Evolutionary conservation across 2,329 filamentous ascomycete species (phyloP).

Genomic region (Diaporthe capsici): DNA sequence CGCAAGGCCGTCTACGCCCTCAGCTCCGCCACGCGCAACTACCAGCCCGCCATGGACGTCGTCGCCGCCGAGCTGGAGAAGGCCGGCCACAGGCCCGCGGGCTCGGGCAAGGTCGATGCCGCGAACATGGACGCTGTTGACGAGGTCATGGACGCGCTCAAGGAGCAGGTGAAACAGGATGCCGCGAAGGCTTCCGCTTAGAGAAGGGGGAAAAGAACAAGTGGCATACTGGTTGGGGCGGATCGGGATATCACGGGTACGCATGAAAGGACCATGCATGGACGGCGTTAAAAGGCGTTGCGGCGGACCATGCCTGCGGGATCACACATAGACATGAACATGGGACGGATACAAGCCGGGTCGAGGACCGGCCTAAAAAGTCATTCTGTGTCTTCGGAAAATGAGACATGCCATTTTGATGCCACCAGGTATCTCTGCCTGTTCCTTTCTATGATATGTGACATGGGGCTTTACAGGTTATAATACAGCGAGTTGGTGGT

Average conservation of each 20-base stretch:
- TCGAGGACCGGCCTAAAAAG: background rate
- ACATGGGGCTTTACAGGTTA: slow-evolving; percentile 42
- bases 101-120: slow-evolving; percentile 78
- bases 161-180: slow-evolving; percentile 62
- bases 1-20: slow-evolving; percentile 93
- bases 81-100: slow-evolving; percentile 59
- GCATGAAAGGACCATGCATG: slow-evolving; percentile 47
- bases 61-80: slow-evolving; percentile 74
- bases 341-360: background rate
- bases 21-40: slow-evolving; percentile 89
- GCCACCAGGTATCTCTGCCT: slow-evolving; percentile 9
- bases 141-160: slow-evolving; percentile 77
- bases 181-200: slow-evolving; percentile 39
- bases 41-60: slow-evolving; percentile 83
- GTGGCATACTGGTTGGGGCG: slow-evolving; percentile 23
- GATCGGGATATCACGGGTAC: slow-evolving; percentile 31
- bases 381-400: slow-evolving; percentile 12
- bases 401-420: slow-evolving; percentile 36
- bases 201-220: background rate
- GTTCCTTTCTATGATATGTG: slow-evolving; percentile 33
- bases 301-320: slow-evolving; percentile 12
- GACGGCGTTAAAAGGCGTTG: slow-evolving; percentile 53
- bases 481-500: slow-evolving; percentile 36
- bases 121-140: slow-evolving; percentile 90
- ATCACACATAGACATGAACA: slow-evolving; percentile 6